phyloP scores from a whole-genome alignment of 2,329 filamentous ascomycete genomes.

The Colletotrichum karsti region DNA sequence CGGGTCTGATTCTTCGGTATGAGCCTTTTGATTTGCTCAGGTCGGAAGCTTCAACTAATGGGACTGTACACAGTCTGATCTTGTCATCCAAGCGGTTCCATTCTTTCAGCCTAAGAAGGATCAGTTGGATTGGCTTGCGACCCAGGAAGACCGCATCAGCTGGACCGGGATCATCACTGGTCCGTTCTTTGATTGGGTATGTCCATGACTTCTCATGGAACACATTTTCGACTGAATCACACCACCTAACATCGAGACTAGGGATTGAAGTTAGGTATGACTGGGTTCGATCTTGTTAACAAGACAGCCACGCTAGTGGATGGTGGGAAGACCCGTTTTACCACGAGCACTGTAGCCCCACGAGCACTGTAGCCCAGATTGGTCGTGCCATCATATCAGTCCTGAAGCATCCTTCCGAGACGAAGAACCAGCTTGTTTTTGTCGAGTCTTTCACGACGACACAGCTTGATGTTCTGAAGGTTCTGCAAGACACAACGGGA shows the following conservation, averaged over 20 bases:
- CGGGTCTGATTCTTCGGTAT: slow-evolving; percentile 47
- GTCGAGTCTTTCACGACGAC: slow-evolving; percentile 54
- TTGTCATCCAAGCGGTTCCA: neutral
- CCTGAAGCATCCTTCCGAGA: slow-evolving; percentile 21
- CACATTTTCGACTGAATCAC: accelerated
- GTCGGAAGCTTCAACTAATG: neutral
- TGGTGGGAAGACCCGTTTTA: slow-evolving; percentile 26
- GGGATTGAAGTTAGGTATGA: slow-evolving; percentile 39
- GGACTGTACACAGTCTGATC: neutral
- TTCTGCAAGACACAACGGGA: neutral
- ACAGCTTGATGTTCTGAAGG: slow-evolving; percentile 55
- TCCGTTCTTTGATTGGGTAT: slow-evolving; percentile 60
- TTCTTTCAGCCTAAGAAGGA: slow-evolving; percentile 4
- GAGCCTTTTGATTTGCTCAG: neutral
- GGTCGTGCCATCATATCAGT: slow-evolving; percentile 27
- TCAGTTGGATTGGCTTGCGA: slow-evolving; percentile 33
- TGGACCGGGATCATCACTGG: slow-evolving; percentile 62
- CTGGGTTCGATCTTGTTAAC: slow-evolving; percentile 52
- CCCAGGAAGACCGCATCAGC: slow-evolving; percentile 45
- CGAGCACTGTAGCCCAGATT: slow-evolving; percentile 23
- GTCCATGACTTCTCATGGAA: neutral
- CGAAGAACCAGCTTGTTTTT: slow-evolving; percentile 27
- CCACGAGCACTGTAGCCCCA: slow-evolving; percentile 22
- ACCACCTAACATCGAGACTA: neutral
- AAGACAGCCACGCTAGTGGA: slow-evolving; percentile 41